Evolutionary conservation across 345 rosid genomes (phyloP), one percentile per base, ranked within the genome.

Genomic region (Bruguiera parviflora): DNA sequence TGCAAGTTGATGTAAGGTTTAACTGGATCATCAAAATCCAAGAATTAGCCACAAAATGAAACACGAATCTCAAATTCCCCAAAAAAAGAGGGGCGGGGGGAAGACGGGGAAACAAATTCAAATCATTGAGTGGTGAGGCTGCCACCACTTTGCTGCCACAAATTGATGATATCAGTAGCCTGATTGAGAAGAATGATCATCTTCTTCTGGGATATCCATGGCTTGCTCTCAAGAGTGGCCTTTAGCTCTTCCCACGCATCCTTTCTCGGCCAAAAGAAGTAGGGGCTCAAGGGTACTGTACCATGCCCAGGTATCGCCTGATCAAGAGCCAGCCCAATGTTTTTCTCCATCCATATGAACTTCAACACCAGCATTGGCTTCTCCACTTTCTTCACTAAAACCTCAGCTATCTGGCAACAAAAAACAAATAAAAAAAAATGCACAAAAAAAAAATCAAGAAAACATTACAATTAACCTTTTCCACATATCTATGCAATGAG

Each of bases 181-280:
- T 90, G 93, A 63, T 90, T 90, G 55, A 88, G 93, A 55, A 90
- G 87, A 67, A 90, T 86, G 31, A 90, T 88, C 90, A 86, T 86
- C 83, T 81, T 85, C 84, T 88, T 88, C 80, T 86, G 93, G 65
- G 93, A 90, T 64, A 88, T 77, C 91, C 93, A 90, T 24, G 91
- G 90, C 62, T 88, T 90, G 24, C 86, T 85, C 83, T 90, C 93
- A 46, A 88, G 81, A 58, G 86, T 80, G 33, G 91, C 43, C 80
- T 85, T 86, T 8, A 90, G 91, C 80, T 90, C 96, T 76, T 90
- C 93, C 96, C 96, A 90, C 9, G 91, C 96, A 79, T 90, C 93
- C 73, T 88, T 90, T 61, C 89, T 86, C 0, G 91, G 93, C 93
- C 91, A 90, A 66, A 90, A 90, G 72, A 85, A 90, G 71, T 88